These are phyloP conservation scores for Trametes sanguinea DNA, from an alignment of 768 basidiomycete genomes.

Conservation along the genomic window DNA sequence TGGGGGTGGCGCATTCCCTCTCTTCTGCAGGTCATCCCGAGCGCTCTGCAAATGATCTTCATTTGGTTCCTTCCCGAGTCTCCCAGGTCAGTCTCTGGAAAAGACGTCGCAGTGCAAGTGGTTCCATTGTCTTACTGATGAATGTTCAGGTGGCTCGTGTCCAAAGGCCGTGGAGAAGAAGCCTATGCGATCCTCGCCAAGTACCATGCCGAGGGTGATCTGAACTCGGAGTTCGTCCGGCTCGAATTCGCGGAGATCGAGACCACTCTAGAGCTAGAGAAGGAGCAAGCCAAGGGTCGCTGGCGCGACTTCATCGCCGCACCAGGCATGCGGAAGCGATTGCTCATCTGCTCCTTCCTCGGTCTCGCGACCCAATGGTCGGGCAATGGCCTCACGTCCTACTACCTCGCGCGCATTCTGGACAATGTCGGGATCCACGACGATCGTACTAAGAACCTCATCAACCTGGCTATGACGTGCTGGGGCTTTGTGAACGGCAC, in stretches of 20 bases:
- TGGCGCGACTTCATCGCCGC: conserved; percentile 50
- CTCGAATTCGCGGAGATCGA: conserved; percentile 59
- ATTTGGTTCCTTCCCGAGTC: conserved; percentile 64
- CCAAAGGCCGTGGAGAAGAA: conserved; percentile 62
- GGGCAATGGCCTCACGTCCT: conserved; percentile 62
- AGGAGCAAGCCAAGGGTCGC: conserved; percentile 46
- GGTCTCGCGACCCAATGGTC: conserved; percentile 65
- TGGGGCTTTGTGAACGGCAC: conserved; percentile 60
- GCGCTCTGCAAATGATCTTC: conserved; percentile 53
- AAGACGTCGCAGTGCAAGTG: conserved; percentile 21
- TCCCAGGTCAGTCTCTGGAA: conserved; percentile 35
- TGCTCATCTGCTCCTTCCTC: conserved; percentile 51
- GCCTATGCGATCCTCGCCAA: conserved; percentile 60
- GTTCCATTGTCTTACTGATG: neutral
- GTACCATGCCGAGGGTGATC: conserved; percentile 64
- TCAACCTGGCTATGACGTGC: conserved; percentile 55
- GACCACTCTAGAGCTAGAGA: conserved; percentile 54
- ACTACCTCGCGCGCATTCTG: conserved; percentile 56
- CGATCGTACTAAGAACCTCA: conserved; percentile 54
- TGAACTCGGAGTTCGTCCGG: conserved; percentile 53
- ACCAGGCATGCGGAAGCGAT: conserved; percentile 52
- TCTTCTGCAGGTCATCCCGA: conserved; percentile 57
- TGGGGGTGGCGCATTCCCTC: conserved; percentile 76
- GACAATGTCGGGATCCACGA: conserved; percentile 53
- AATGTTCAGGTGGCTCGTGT: conserved; percentile 51